Percentiles rank a stretch among this genome's conserved stretches.
phyloP scores from a whole-genome alignment of 1,284 basidiomycete genomes.

The Naganishia sp. region DNA sequence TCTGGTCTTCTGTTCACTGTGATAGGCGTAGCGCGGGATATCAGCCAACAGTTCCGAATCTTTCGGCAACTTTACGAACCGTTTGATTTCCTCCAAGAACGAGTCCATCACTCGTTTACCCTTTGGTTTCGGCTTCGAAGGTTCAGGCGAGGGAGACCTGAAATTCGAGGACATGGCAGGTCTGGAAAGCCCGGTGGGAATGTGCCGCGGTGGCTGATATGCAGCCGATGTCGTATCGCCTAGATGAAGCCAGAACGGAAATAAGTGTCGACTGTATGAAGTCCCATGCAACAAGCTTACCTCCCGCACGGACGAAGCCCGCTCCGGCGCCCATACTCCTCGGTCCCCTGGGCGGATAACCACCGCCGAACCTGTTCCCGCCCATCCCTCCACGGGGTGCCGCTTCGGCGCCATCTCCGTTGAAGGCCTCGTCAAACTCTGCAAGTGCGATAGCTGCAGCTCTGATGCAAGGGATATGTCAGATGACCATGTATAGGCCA shows the following conservation, averaged over 20 bases:
- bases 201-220: slow-evolving; percentile 32
- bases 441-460: slow-evolving; percentile 62
- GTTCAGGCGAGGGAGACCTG: slow-evolving; percentile 56
- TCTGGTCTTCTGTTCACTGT: slow-evolving; percentile 83
- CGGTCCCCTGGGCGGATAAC: slow-evolving; percentile 30
- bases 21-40: neutral
- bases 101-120: slow-evolving; percentile 91
- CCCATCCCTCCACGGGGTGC: slow-evolving; percentile 36
- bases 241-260: neutral
- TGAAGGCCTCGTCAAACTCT: slow-evolving; percentile 83
- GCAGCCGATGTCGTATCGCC: slow-evolving; percentile 32
- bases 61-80: slow-evolving; percentile 55
- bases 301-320: slow-evolving; percentile 73
- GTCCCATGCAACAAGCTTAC: slow-evolving; percentile 21
- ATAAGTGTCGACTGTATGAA: too few species aligned
- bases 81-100: slow-evolving; percentile 90
- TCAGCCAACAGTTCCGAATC: neutral
- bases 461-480: slow-evolving; percentile 35
- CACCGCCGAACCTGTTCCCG: slow-evolving; percentile 26
- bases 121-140: slow-evolving; percentile 66
- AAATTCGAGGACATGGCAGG: slow-evolving; percentile 42
- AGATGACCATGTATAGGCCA: neutral
- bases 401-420: slow-evolving; percentile 62
- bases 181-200: slow-evolving; percentile 38
- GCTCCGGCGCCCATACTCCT: slow-evolving; percentile 48